These are phyloP conservation scores for Podila clonocystis DNA, from an alignment of 192 early-diverging fungal genomes.

Conservation along the genomic window DNA sequence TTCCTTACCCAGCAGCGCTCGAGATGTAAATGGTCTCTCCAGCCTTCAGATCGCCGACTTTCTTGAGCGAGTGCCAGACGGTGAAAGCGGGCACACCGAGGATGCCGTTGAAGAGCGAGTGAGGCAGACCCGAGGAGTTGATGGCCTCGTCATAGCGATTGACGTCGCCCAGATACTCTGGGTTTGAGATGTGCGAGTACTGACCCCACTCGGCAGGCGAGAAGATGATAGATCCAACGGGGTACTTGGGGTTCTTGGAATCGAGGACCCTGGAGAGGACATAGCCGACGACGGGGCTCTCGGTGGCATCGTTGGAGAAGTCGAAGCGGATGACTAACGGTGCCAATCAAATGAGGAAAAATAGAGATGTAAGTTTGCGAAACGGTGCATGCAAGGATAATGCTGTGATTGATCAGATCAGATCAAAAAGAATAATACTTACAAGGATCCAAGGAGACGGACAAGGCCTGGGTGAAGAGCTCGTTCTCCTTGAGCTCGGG, in stretches of 20 bases:
- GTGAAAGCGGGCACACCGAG: conserved; percentile 21
- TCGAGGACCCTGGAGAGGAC: conserved; percentile 72
- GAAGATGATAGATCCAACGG: conserved; percentile 66
- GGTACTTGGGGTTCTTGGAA: conserved; percentile 63
- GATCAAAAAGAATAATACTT: conserved; percentile 38
- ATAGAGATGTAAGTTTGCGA: neutral
- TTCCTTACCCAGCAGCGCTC: conserved; percentile 20
- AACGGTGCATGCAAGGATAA: neutral
- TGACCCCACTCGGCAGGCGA: conserved; percentile 61
- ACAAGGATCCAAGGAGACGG: conserved; percentile 79
- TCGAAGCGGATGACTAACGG: neutral
- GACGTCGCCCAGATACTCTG: conserved; percentile 16
- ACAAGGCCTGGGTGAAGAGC: conserved; percentile 64
- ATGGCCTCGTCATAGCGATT: conserved; percentile 70
- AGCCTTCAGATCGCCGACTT: conserved; percentile 75
- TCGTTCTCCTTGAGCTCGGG: conserved; percentile 53
- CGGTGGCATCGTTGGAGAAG: conserved; percentile 25
- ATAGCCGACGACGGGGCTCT: conserved; percentile 66
- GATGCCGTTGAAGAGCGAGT: conserved; percentile 3
- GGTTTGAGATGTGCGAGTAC: conserved; percentile 46
- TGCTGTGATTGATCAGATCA: neutral
- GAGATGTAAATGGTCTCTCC: conserved; percentile 79
- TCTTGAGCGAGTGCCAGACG: conserved; percentile 55
- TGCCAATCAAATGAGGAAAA: neutral
- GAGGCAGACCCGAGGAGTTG: conserved; percentile 30